phyloP scores from a whole-genome alignment of 129 eudicot genomes.

The Heracleum sosnowskyi region DNA sequence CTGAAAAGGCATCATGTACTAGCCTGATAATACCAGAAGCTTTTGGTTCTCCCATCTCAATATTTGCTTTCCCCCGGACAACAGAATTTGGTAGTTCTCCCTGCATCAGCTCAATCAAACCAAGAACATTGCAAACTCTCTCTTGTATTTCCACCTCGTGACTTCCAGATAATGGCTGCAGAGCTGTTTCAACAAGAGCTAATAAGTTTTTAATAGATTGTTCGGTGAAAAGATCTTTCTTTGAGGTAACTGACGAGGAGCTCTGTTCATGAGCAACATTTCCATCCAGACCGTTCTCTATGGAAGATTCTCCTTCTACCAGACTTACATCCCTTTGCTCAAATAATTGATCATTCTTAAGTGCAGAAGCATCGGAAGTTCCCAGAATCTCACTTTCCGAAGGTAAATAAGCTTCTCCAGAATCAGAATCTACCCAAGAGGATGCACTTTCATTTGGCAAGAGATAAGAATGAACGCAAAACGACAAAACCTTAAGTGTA shows the following conservation, averaged over 20 bases:
- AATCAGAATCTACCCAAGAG: constrained; percentile 30
- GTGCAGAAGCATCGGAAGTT: constrained; percentile 10
- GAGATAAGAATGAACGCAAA: constrained; percentile 51
- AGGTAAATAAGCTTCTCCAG: constrained; percentile 28
- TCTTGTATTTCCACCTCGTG: constrained; percentile 89
- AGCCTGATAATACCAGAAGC: constrained; percentile 32
- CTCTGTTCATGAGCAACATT: constrained; percentile 17
- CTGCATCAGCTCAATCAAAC: constrained; percentile 50
- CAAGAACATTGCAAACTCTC: constrained; percentile 63
- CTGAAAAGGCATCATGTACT: constrained; percentile 47
- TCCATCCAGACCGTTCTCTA: constrained; percentile 13
- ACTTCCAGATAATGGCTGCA: constrained; percentile 52
- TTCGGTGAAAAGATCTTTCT: constrained; percentile 21
- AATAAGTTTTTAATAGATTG: constrained; percentile 41
- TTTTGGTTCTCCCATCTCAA: constrained; percentile 25
- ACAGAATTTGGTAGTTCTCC: constrained; percentile 33
- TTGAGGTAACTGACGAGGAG: constrained; percentile 19
- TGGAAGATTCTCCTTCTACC: constrained; percentile 8
- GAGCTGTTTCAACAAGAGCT: constrained; percentile 39
- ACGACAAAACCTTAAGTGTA: constrained; percentile 59
- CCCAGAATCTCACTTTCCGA: constrained; percentile 24
- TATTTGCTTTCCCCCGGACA: constrained; percentile 27
- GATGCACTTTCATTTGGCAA: constrained; percentile 24
- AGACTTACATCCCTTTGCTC: constrained; percentile 18
- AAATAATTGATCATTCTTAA: constrained; percentile 15